A percentile compares a stretch with the other conserved stretches of the same genome.
These are phyloP conservation scores for Globisporangium lucens DNA, from an alignment of 352 stramenopile genomes.

Conservation along the genomic window DNA sequence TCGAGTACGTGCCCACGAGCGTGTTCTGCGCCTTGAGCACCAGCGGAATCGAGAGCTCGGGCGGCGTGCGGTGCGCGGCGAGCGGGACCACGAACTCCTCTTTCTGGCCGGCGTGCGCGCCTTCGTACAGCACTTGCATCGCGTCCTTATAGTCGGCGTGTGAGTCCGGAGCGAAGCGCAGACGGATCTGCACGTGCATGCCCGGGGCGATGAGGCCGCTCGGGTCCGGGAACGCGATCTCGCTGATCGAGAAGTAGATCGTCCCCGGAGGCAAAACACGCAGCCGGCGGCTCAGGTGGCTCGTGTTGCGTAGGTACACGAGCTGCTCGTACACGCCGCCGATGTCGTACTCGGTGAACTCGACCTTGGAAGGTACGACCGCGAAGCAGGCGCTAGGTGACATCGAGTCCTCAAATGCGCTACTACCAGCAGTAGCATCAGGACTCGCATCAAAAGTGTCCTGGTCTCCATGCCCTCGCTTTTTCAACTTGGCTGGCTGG, in stretches of 20 bases:
- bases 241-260: constrained; percentile 59
- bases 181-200: constrained; percentile 54
- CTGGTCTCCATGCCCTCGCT: not conserved
- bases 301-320: constrained; percentile 61
- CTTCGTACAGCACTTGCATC: constrained; percentile 57
- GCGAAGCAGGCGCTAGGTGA: constrained; percentile 29
- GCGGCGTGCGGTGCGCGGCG: constrained; percentile 41
- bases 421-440: not conserved
- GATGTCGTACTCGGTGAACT: constrained; percentile 69
- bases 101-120: constrained; percentile 12
- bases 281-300: constrained; percentile 44
- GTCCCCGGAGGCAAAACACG: constrained; percentile 63
- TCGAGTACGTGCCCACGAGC: constrained; percentile 51
- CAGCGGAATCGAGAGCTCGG: constrained; percentile 65
- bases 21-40: constrained; percentile 53
- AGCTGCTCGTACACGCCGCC: constrained; percentile 77
- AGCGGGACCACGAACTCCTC: constrained; percentile 42
- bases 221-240: constrained; percentile 47
- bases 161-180: constrained; percentile 73
- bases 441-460: not conserved
- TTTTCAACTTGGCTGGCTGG: not conserved
- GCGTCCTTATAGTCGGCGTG: constrained; percentile 71
- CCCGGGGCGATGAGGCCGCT: constrained; percentile 65
- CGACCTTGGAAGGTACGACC: constrained; percentile 49
- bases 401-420: not conserved